phyloP scores from a whole-genome alignment of 2,329 filamentous ascomycete genomes.

The Pseudopyrenochaeta lycopersici region DNA sequence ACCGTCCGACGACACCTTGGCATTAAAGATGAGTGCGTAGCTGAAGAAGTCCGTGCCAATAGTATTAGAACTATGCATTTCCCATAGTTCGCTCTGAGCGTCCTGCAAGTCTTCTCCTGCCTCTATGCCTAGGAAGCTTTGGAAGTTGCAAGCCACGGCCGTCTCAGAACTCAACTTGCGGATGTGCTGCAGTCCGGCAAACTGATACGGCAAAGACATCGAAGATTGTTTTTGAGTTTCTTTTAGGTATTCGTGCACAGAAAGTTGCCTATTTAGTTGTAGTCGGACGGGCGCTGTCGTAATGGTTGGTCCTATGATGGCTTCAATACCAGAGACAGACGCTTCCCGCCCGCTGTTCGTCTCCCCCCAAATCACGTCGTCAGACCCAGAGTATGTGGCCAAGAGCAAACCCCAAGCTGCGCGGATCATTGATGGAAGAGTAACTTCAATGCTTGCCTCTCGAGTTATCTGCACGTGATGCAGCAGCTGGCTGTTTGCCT shows the following conservation, averaged over 20 bases:
- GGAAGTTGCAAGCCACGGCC: conserved; percentile 56
- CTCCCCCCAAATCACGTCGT: conserved; percentile 60
- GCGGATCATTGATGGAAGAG: conserved; percentile 50
- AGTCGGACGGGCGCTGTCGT: conserved; percentile 55
- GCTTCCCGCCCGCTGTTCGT: conserved; percentile 49
- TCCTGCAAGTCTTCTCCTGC: conserved; percentile 42
- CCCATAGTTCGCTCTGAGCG: conserved; percentile 39
- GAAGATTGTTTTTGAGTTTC: conserved; percentile 39
- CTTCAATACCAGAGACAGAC: conserved; percentile 45
- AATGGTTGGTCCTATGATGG: conserved; percentile 53
- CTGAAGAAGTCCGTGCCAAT: conserved; percentile 49
- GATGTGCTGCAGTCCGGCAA: conserved; percentile 60
- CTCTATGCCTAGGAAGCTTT: conserved; percentile 57
- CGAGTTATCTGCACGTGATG: conserved; percentile 28
- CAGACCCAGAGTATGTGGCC: conserved; percentile 55
- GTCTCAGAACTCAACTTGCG: conserved; percentile 48
- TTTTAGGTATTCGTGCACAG: conserved; percentile 36
- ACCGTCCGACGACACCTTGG: conserved; percentile 28
- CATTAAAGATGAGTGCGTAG: conserved; percentile 46
- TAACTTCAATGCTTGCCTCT: conserved; percentile 35
- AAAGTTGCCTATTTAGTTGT: conserved; percentile 43
- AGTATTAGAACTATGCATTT: conserved; percentile 42
- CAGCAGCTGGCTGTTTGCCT: conserved; percentile 37
- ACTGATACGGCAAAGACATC: conserved; percentile 41
- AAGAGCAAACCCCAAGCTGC: conserved; percentile 59